Evolutionary conservation across 306 rosid species (phyloP), one percentile per base, ranked within the genome.

Genomic region (Rubus idaeus): DNA sequence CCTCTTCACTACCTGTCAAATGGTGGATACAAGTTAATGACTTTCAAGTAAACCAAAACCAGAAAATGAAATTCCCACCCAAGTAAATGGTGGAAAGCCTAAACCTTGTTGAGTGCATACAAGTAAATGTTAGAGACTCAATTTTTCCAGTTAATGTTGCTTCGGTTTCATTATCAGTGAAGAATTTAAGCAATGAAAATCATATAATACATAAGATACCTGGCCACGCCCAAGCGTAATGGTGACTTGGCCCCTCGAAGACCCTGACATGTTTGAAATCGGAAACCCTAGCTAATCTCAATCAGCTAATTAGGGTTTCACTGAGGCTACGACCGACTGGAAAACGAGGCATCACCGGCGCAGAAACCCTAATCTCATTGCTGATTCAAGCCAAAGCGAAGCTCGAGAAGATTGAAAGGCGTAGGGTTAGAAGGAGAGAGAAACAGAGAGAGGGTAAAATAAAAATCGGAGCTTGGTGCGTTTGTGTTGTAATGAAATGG

Each of bases 171-270:
- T 10, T 14, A 10, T 44, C 74, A 50, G 16, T 14, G 10, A 18
- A 55, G 9, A 50, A 20, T 10, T 64, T 4, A 63, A 30, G 35
- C 14, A 67, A 67, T 23, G 40, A 26, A 12, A 41, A 42, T 13
- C 45, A 63, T 6, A 16, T 2, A 63, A 63, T 5, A n/a, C 10
- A 63, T 44, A 46, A 30, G 16, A 35, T 79, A 96, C 99, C 93
- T 90, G 97, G 39, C 96, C 97, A 18, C 96, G 94, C 72, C 97
- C 99, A 55, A 96, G 91, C 50, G 97, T 92, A 60, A 96, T 93
- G 79, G 98, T 92, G 78, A 95, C 94, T 74, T 92, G 87, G 71
- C 81, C 86, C 83, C 92, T 86, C 52, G 96, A 89, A 87, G 74
- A 50, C 77, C 88, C 90, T 4, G 92, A 83, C 97, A 95, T 95